phyloP scores from a whole-genome alignment of 2,329 filamentous ascomycete genomes.

The Arthrobotrys conoides region DNA sequence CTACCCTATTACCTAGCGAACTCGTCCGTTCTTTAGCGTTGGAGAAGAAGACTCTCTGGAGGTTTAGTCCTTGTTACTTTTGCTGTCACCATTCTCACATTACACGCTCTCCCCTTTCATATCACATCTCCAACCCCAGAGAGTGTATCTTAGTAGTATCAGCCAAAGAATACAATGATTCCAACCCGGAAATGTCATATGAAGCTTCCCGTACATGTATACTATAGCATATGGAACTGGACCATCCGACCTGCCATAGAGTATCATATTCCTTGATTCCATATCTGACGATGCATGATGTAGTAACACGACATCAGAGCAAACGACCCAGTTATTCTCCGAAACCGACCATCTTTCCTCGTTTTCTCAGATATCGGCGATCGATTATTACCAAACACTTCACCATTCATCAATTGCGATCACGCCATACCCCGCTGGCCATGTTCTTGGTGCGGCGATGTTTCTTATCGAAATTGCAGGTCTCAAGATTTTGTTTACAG shows the following conservation, averaged over 20 bases:
- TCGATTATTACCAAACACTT: conserved; percentile 98
- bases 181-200: conserved; percentile 34
- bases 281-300: conserved; percentile 75
- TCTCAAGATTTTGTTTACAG: conserved; percentile 96
- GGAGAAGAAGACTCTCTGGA: conserved; percentile 28
- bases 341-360: conserved; percentile 96
- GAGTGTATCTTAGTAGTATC: conserved; percentile 61
- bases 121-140: conserved; percentile 23
- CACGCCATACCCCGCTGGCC: conserved; percentile 95
- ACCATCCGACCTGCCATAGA: conserved; percentile 13
- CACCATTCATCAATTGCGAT: conserved; percentile 97
- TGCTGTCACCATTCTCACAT: conserved; percentile 11
- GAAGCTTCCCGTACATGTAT: conserved; percentile 50
- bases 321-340: conserved; percentile 78
- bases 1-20: neutral
- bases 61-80: conserved; percentile 16
- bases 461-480: conserved; percentile 97
- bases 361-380: conserved; percentile 93
- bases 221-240: conserved; percentile 50
- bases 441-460: conserved; percentile 98
- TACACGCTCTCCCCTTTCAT: conserved; percentile 24
- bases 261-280: conserved; percentile 68
- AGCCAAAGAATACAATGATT: conserved; percentile 55
- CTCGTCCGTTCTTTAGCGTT: conserved; percentile 31
- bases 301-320: conserved; percentile 75